Evolutionary conservation across 202 grass and related monocot genomes (phyloP).

Genomic region (Digitaria exilis): DNA sequence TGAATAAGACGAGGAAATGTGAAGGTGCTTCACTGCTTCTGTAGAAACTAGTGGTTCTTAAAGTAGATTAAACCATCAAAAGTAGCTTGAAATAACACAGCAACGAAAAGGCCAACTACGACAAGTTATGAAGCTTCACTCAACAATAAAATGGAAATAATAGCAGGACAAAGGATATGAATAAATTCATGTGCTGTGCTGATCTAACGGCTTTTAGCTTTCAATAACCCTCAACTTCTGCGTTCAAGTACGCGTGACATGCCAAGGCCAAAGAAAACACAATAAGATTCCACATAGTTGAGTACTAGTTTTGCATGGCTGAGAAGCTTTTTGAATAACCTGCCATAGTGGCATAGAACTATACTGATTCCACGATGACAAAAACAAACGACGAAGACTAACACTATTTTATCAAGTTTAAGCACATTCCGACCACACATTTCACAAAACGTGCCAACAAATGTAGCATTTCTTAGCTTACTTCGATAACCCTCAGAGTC

Average conservation of each 20-base stretch:
- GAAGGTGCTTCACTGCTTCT: not conserved
- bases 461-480: conserved; percentile 20
- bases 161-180: not conserved
- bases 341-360: not conserved
- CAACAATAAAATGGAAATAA: not conserved
- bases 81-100: not conserved
- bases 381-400: not conserved
- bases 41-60: not conserved
- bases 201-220: not conserved
- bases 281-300: not conserved
- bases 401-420: not conserved
- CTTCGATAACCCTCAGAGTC: not conserved
- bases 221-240: not conserved
- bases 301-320: not conserved
- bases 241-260: not conserved
- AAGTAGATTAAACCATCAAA: not conserved
- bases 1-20: conserved; percentile 12
- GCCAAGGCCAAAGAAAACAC: not conserved
- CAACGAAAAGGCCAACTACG: not conserved
- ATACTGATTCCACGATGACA: not conserved
- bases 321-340: not conserved
- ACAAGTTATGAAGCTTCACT: not conserved
- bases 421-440: not conserved
- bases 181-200: not conserved
- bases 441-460: not conserved